Evolutionary conservation across 169 alveolate genomes (phyloP).

Genomic region (Theileria sp.): DNA sequence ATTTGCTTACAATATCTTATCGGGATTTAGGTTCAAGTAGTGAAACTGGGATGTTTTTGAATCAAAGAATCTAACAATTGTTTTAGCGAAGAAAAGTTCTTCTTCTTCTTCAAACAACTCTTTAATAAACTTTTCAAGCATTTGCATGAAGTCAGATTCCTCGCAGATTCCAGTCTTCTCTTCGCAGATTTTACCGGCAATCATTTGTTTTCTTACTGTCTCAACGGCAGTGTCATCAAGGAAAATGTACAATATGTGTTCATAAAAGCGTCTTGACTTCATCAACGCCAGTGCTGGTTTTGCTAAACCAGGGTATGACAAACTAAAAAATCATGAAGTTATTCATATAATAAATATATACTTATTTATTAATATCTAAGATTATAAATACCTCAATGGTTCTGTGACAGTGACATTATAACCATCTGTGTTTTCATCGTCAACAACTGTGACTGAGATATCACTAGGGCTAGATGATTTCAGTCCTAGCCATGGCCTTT

Average conservation of each 20-base stretch:
- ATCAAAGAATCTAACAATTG: not conserved
- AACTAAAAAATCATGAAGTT: slow-evolving; percentile 1
- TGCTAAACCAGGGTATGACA: not conserved
- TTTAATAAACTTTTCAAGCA: slow-evolving; percentile 11
- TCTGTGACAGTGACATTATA: slow-evolving; percentile 10
- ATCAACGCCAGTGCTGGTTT: slow-evolving; percentile 1
- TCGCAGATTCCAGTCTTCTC: slow-evolving; percentile 10
- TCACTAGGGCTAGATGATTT: not conserved
- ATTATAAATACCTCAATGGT: slow-evolving; percentile 11
- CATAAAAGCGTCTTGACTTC: slow-evolving; percentile 24
- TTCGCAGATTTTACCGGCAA: slow-evolving; percentile 14
- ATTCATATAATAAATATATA: not conserved
- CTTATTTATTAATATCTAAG: slow-evolving; percentile 9
- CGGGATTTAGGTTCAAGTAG: not conserved
- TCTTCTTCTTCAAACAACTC: not conserved
- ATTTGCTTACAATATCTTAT: not conserved
- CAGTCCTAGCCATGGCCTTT: slow-evolving; percentile 44
- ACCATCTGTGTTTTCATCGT: not conserved
- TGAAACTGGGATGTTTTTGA: not conserved
- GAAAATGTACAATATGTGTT: slow-evolving; percentile 40
- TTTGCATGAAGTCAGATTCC: slow-evolving; percentile 1
- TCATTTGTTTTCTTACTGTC: slow-evolving; percentile 5
- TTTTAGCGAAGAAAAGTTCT: not conserved
- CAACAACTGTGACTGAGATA: not conserved
- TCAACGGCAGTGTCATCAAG: slow-evolving; percentile 32